phyloP scores from a whole-genome alignment of 768 basidiomycete species.

The Ephemerocybe angulata region DNA sequence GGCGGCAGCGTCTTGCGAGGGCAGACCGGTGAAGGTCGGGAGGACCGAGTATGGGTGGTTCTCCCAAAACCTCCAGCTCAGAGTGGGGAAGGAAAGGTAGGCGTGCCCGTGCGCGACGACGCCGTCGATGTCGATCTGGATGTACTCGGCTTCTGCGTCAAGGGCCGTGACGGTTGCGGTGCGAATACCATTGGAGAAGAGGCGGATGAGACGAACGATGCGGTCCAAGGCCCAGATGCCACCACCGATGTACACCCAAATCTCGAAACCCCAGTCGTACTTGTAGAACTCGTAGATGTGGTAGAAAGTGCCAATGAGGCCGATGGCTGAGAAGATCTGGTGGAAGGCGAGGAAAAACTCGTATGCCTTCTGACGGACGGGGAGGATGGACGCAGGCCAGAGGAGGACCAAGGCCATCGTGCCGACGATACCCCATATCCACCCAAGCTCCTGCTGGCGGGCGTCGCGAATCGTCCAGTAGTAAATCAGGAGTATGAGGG shows the following conservation, averaged over 20 bases:
- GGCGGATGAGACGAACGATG: conserved; percentile 2
- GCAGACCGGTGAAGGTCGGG: not conserved
- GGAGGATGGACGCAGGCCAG: conserved; percentile 40
- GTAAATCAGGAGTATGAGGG: conserved; percentile 1
- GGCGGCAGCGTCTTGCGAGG: not conserved
- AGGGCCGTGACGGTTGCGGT: conserved; percentile 5
- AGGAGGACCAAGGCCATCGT: conserved; percentile 10
- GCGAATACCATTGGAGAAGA: conserved; percentile 3
- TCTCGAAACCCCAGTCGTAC: conserved; percentile 13
- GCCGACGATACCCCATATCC: conserved; percentile 13
- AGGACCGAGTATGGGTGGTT: conserved; percentile 10
- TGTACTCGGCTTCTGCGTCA: conserved; percentile 3
- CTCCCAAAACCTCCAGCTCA: conserved; percentile 9
- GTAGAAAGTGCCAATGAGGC: conserved; percentile 9
- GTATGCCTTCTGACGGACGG: conserved; percentile 43
- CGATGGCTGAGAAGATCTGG: conserved; percentile 30
- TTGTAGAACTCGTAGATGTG: conserved; percentile 10
- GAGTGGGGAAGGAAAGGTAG: conserved; percentile 9
- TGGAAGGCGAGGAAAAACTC: conserved; percentile 53
- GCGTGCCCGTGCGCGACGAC: conserved; percentile 4
- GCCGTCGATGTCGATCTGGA: conserved; percentile 7
- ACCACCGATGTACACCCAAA: conserved; percentile 13
- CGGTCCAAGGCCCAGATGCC: conserved; percentile 11
- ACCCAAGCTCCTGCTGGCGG: conserved; percentile 4
- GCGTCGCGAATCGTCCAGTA: too few relatives aligned